Conservation (phyloP, 257 asterid genomes). For the Nicotiana otophora region DNA sequence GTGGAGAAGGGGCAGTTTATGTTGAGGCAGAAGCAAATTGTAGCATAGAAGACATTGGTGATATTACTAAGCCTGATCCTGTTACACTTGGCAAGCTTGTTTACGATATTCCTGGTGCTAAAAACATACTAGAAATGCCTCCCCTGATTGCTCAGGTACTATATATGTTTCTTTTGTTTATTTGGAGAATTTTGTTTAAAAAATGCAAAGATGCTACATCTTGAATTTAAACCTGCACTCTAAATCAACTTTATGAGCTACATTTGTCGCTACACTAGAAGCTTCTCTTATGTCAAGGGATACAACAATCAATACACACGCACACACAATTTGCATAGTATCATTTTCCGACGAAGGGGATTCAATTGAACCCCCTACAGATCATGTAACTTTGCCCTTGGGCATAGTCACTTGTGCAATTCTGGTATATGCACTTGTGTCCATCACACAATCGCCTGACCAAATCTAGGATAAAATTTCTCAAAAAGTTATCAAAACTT, state of each 20-base stretch:
- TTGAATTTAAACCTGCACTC: not conserved
- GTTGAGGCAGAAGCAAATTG: constrained; percentile 85
- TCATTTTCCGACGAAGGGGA: not conserved
- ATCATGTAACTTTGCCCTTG: not conserved
- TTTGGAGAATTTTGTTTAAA: not conserved
- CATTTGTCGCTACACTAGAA: not conserved
- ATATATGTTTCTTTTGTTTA: not conserved
- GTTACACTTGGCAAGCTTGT: constrained; percentile 70
- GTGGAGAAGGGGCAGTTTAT: constrained; percentile 73
- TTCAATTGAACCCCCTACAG: not conserved
- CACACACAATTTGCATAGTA: not conserved
- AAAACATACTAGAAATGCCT: constrained; percentile 63
- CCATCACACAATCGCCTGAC: not conserved
- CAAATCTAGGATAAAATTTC: not conserved
- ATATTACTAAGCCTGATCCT: constrained; percentile 80
- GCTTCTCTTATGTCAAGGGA: not conserved
- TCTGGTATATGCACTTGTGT: not conserved
- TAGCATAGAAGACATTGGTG: constrained; percentile 51
- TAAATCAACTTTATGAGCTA: not conserved
- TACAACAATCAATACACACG: not conserved
- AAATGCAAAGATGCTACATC: not conserved
- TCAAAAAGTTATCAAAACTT: not conserved
- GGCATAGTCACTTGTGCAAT: not conserved
- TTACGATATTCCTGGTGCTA: constrained; percentile 76
- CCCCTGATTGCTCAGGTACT: constrained; percentile 78